Percentiles rank a stretch among this genome's conserved stretches.
Conservation (phyloP, 257 asterid species). For the Solanum rostratum region DNA sequence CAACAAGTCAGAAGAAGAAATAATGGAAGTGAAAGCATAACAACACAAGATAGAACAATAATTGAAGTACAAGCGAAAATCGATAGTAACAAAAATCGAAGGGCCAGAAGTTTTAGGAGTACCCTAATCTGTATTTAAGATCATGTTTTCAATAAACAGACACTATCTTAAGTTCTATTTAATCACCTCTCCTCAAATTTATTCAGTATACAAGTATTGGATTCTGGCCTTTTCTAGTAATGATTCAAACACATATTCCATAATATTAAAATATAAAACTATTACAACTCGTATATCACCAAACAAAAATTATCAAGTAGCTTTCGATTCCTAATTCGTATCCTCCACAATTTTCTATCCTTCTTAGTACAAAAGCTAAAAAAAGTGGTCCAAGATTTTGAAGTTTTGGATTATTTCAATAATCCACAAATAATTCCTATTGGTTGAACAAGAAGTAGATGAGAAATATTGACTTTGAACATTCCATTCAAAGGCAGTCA, state of each 20-base stretch:
- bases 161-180: accelerated
- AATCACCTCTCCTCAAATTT: background rate
- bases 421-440: background rate
- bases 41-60: background rate
- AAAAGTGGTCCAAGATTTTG: background rate
- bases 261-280: background rate
- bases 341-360: background rate
- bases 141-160: background rate
- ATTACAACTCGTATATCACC: background rate
- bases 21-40: background rate
- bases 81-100: background rate
- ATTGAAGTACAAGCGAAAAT: background rate
- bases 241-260: background rate
- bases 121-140: background rate
- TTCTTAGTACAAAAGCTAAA: background rate
- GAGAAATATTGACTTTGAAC: background rate
- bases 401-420: background rate
- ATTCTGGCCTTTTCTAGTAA: background rate
- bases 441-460: background rate
- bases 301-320: accelerated
- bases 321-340: background rate
- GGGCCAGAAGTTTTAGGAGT: background rate
- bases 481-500: background rate
- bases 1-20: background rate
- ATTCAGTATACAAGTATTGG: background rate